A percentile compares a stretch with the other conserved stretches of the same genome.
phyloP scores from a whole-genome alignment of 441 rosid species.

The Pelargonium myrrhifolium region DNA sequence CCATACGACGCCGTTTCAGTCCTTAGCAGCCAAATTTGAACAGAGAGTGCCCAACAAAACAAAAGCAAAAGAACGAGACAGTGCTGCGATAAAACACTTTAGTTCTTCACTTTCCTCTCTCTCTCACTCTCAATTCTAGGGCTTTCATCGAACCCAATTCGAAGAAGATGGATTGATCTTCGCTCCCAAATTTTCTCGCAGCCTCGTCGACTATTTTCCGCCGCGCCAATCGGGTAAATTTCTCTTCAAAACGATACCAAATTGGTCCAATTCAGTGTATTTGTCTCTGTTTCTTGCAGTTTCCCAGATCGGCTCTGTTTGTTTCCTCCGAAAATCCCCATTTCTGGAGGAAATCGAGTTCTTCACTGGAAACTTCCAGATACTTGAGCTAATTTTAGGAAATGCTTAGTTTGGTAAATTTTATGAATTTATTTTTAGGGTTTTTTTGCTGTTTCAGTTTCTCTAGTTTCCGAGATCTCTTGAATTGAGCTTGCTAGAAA shows the following conservation, averaged over 20 bases:
- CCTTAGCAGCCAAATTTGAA: background rate
- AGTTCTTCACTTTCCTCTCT: background rate
- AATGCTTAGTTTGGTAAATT: slow-evolving; percentile 9
- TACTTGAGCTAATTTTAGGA: background rate
- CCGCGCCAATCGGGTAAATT: slow-evolving; percentile 17
- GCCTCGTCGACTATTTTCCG: background rate
- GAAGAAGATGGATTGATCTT: background rate
- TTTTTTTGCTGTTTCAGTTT: slow-evolving; percentile 15
- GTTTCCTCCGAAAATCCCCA: slow-evolving; percentile 5
- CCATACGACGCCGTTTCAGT: background rate
- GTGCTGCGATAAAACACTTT: background rate
- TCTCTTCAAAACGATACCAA: background rate
- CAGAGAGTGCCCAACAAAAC: background rate
- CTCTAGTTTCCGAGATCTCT: slow-evolving; percentile 24
- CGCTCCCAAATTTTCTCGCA: background rate
- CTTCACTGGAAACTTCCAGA: background rate
- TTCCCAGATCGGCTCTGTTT: slow-evolving; percentile 19
- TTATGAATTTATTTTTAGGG: background rate
- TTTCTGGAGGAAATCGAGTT: slow-evolving; percentile 14
- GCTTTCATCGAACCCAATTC: background rate
- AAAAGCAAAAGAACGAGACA: background rate
- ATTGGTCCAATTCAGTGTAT: background rate
- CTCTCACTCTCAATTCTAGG: background rate
- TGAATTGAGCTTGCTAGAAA: slow-evolving; percentile 18
- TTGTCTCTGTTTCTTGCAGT: slow-evolving; percentile 4